Evolutionary conservation across 768 basidiomycete species (phyloP).

Genomic region (Phaffia australis): DNA sequence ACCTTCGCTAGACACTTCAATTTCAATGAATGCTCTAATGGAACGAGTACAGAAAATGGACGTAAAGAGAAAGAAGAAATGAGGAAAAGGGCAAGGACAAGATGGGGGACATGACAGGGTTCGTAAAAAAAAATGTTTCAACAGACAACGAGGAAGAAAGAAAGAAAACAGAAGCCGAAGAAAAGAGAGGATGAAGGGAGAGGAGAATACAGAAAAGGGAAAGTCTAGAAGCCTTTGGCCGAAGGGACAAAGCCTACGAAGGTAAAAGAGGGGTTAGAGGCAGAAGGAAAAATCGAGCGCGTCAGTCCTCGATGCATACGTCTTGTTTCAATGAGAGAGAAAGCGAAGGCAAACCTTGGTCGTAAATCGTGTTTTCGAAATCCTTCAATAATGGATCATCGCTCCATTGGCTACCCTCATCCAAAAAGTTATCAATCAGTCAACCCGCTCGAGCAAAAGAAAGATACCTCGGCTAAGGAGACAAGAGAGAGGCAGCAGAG

Average conservation of each 20-base stretch:
- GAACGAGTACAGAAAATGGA: no score
- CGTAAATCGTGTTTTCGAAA: conserved; percentile 24
- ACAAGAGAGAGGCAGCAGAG: background rate
- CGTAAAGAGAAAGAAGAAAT: no score
- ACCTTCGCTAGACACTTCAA: no score
- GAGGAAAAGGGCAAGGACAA: no score
- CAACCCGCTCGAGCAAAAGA: background rate
- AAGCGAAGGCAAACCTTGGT: background rate
- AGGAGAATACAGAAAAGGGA: background rate
- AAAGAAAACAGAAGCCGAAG: background rate
- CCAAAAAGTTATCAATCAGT: background rate
- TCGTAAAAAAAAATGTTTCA: background rate
- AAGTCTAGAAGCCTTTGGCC: background rate
- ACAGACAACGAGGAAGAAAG: background rate
- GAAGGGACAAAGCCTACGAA: conserved; percentile 9
- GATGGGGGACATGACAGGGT: background rate
- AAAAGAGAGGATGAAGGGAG: no score
- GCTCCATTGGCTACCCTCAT: conserved; percentile 11
- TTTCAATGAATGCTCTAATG: no score
- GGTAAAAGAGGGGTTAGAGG: background rate
- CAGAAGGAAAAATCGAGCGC: background rate
- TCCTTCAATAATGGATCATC: conserved; percentile 23
- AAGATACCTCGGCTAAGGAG: background rate
- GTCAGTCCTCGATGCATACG: background rate
- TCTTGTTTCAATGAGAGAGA: background rate